Evolutionary conservation across 176 grass and related monocot genomes (phyloP), one percentile per base, ranked within the genome.

Genomic region (Secale cereale): DNA sequence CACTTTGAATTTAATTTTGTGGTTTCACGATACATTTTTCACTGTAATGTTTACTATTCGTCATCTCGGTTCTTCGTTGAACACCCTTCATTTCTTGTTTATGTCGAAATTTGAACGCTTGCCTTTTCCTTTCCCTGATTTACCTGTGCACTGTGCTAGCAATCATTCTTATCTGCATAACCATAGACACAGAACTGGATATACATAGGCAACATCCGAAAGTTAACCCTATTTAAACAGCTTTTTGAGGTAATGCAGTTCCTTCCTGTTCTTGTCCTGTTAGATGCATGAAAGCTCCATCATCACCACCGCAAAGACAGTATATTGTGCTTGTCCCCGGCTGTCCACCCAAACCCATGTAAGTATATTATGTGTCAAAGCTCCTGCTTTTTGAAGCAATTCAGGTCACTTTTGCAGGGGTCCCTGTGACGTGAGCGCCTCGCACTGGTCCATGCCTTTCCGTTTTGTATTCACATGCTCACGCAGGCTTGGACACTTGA

Each of bases 381-480:
- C 28, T 79, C 67, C 79, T 83, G 65, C 80, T 75, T 75, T 90
- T 60, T 35, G 65, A 81, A 81, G 43, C 64, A 81, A 68, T 68
- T 81, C 19, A 74, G 62, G n/a, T 29, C 33, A 74, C 59, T 59
- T 70, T 70, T 78, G 63, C 11, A 64, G 57, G 57, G 78, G 63
- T 35, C 89, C 54, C 79, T 72, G 26, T 78, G 85, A 80, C 52
- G 72, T 82, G 61, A 81, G 39, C 71, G 72, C 56, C 60, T 77
- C 69, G 68, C 40, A 84, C 73, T 78, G 40, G 26, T 29, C 39
- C 76, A 43, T 74, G 45, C 45, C 19, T 87, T 83, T 83, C 40
- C 41, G 56, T 79, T 86, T 86, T 86, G 60, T 78, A 83, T 83
- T 83, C 33, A 74, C 33, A 86, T 40, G 65, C 74, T 78, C 50